Evolutionary conservation across 108 stramenopile genomes (phyloP).

Genomic region (Conticribra weissflogii): DNA sequence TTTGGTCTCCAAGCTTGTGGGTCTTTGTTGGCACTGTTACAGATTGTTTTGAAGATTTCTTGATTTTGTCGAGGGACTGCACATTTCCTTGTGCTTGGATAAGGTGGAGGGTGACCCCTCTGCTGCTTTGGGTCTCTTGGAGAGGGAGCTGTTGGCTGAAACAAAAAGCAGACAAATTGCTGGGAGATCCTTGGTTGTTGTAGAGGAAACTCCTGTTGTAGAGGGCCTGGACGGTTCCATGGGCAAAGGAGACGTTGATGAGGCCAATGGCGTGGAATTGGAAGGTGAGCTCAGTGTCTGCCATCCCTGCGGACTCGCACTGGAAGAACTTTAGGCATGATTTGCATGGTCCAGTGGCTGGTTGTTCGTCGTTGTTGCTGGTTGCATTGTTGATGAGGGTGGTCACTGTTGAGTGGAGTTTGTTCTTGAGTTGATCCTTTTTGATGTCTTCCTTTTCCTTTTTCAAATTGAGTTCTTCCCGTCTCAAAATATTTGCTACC

Average conservation of each 20-base stretch:
- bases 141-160: slow-evolving; percentile 4
- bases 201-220: slow-evolving; percentile 2
- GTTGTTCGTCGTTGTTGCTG: too few species aligned
- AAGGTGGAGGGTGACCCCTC: neutral
- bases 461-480: neutral
- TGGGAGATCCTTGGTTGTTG: neutral
- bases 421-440: slow-evolving; percentile 11
- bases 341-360: too few species aligned
- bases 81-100: neutral
- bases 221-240: slow-evolving; percentile 10
- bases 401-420: neutral
- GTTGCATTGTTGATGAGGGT: neutral
- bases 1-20: neutral
- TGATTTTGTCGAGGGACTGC: slow-evolving; percentile 3
- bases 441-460: slow-evolving; percentile 13
- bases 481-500: neutral
- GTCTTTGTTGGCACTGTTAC: neutral
- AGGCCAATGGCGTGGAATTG: neutral
- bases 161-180: slow-evolving; percentile 25
- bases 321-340: too few species aligned
- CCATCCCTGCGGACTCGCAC: neutral
- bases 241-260: neutral
- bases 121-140: neutral
- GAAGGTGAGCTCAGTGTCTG: neutral
- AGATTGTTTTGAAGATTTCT: neutral